Percentiles rank a stretch among this genome's conserved stretches.
phyloP scores from a whole-genome alignment of 352 stramenopile genomes.

The Pythium dissimile region DNA sequence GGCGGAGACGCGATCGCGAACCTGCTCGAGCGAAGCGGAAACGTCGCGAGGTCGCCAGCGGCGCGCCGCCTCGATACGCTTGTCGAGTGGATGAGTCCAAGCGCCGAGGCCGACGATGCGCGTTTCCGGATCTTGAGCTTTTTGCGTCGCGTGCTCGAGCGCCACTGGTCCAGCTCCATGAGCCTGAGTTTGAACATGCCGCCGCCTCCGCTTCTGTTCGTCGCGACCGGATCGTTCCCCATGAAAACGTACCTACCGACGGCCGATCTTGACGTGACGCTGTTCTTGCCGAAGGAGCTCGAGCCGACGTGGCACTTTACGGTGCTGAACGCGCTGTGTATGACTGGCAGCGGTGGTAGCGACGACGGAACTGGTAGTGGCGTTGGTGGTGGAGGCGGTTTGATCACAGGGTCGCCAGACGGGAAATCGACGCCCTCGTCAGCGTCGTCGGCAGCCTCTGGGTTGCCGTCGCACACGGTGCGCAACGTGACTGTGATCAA shows the following conservation, averaged over 20 bases:
- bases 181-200: conserved; percentile 23
- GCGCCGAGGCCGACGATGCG: conserved; percentile 51
- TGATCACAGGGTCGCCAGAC: conserved; percentile 26
- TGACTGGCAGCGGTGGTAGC: conserved; percentile 42
- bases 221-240: conserved; percentile 81
- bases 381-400: not conserved
- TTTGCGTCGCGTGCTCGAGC: conserved; percentile 57
- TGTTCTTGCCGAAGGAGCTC: conserved; percentile 76
- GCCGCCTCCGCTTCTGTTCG: conserved; percentile 45
- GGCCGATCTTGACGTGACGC: conserved; percentile 81
- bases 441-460: not conserved
- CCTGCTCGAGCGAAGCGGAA: not conserved
- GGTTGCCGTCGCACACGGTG: conserved; percentile 39
- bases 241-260: conserved; percentile 90
- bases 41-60: conserved; percentile 2
- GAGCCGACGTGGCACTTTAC: conserved; percentile 84
- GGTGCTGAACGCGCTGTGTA: conserved; percentile 80
- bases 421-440: not conserved
- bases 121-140: conserved; percentile 65
- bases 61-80: conserved; percentile 37
- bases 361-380: conserved; percentile 7
- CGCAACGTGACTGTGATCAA: conserved; percentile 91
- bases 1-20: conserved; percentile 1
- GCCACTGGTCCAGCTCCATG: conserved; percentile 26
- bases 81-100: conserved; percentile 66